Conservation (phyloP, 2,329 filamentous ascomycete species). For the Stromatinia cepivora region DNA sequence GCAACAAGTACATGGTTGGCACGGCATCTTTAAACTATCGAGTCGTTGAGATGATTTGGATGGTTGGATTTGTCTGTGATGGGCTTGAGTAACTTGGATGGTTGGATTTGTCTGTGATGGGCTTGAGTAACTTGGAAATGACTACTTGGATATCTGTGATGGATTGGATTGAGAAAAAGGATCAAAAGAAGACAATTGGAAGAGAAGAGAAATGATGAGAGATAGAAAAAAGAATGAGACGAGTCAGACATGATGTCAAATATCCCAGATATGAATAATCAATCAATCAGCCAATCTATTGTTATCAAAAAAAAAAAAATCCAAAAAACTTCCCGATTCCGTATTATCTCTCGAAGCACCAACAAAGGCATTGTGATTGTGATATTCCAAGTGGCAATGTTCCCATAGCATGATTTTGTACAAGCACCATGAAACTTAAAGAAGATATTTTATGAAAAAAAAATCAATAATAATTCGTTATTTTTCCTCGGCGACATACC, state of each 20-base stretch:
- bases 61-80: not conserved
- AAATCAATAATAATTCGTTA: not conserved
- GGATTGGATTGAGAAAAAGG: not conserved
- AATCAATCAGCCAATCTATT: not conserved
- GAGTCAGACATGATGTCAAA: not conserved
- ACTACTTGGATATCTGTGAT: not conserved
- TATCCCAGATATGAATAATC: not conserved
- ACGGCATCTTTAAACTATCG: constrained; percentile 5
- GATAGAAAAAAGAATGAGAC: not conserved
- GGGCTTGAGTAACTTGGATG: not conserved
- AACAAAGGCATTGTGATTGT: not conserved
- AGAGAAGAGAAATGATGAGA: not conserved
- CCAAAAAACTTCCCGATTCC: not conserved
- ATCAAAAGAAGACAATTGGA: not conserved
- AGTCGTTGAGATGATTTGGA: constrained; percentile 6
- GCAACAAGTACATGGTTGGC: constrained; percentile 13
- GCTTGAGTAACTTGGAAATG: not conserved
- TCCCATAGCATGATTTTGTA: not conserved
- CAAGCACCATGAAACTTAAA: not conserved
- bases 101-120: not conserved
- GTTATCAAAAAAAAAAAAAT: not conserved
- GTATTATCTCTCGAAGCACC: constrained; percentile 6
- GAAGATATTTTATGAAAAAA: not conserved
- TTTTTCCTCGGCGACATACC: not conserved
- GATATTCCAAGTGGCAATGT: not conserved